Base-by-base conservation (phyloP, 1,284 basidiomycete genomes). In the Coriolopsis trogii region DNA sequence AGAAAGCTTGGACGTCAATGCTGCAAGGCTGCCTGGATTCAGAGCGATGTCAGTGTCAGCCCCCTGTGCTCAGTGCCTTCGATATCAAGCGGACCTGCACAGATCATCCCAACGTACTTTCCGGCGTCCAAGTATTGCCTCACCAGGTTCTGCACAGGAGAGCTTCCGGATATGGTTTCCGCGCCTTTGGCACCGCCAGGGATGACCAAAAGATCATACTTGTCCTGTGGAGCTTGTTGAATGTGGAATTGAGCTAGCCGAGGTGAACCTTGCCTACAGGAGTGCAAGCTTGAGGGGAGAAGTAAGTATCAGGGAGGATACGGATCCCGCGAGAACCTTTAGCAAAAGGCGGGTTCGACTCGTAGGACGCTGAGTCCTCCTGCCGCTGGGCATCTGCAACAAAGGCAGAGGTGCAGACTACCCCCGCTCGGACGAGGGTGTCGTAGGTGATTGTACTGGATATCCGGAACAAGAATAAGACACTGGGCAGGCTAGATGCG, bases 111-210 rank as follows among this genome's bases (percentile, higher is more conserved):
- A 16, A 93, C 86, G 26, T 81, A 69, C 62, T 88, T 91, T 16
- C 75, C 77, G 12, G 73, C 63, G 20, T 80, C 71, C 41, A 89
- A 70, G 63, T 84, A 91, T n/a, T 76, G 70, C 38, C 75, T 72
- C 10, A 94, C 77, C 12, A 93, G 74, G 0, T 73, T 68, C 65
- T 91, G 86, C 1, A 94, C 88, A 4, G 72, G 73, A 18, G 70
- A 60, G 55, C 79, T 84, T 28, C 72, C 69, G 3, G 87, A 80
- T 42, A 94, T 83, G 0, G 84, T 89, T 51, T 89, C 82, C 0
- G 92, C 89, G 12, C 93, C 92, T 63, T 85, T 84, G 0, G 84
- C 82, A 1, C 92, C 92, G 3, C 93, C 93, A 0, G 93, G 92
- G 29, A 95, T 81, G 43, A 94, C 73, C 12, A 93, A 63, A 0